phyloP scores from a whole-genome alignment of 768 basidiomycete species.

The Pisolithus albus region DNA sequence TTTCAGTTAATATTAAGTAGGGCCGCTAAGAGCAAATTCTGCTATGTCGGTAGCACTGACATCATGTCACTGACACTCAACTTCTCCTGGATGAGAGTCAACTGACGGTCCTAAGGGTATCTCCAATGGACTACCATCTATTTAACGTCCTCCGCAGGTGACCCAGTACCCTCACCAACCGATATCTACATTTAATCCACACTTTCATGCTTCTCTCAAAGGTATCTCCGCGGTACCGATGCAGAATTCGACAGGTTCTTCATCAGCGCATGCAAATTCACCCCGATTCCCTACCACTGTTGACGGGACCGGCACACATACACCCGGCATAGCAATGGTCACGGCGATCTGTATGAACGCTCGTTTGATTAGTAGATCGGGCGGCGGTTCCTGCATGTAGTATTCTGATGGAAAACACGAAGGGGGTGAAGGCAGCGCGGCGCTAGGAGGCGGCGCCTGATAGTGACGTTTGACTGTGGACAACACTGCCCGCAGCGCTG shows the following conservation, averaged over 20 bases:
- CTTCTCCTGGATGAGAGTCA: too few species aligned
- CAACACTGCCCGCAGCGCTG: background rate
- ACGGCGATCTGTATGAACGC: constrained; percentile 33
- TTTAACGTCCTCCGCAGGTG: too few species aligned
- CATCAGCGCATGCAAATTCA: constrained; percentile 5
- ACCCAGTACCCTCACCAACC: too few species aligned
- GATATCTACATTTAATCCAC: too few species aligned
- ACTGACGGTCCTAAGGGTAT: too few species aligned
- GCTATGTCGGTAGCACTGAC: too few species aligned
- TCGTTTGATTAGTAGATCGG: background rate
- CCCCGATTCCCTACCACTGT: too few species aligned
- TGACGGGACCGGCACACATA: background rate
- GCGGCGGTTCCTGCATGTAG: constrained; percentile 2
- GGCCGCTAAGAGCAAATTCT: too few species aligned
- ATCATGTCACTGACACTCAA: too few species aligned
- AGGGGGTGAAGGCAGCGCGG: background rate
- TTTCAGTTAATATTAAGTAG: too few species aligned
- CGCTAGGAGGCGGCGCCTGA: background rate
- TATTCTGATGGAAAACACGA: background rate
- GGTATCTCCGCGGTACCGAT: constrained; percentile 19
- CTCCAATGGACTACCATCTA: too few species aligned
- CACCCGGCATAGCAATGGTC: constrained; percentile 36
- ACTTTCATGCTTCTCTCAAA: background rate
- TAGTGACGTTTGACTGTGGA: background rate
- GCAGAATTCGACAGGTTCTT: constrained; percentile 30